phyloP scores from a whole-genome alignment of 2,329 filamentous ascomycete genomes.

The Seiridium cupressi region DNA sequence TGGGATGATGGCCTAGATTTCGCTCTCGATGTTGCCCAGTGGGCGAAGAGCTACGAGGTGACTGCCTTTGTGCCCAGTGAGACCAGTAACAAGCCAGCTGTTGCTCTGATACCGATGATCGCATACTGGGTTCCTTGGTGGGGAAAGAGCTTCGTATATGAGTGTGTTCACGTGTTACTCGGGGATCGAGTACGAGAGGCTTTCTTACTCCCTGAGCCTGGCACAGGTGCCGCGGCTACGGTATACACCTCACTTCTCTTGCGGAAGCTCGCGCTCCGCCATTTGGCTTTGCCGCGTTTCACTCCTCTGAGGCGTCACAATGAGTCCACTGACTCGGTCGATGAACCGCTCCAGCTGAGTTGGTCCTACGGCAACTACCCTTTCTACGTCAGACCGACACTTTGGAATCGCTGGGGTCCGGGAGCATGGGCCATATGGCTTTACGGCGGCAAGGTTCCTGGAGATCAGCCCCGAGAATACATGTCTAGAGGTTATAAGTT shows the following conservation, averaged over 20 bases:
- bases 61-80: conserved; percentile 53
- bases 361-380: conserved; percentile 59
- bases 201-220: conserved; percentile 53
- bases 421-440: conserved; percentile 45
- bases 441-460: conserved; percentile 44
- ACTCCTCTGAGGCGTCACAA: conserved; percentile 36
- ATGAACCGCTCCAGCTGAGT: conserved; percentile 48
- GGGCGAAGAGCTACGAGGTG: conserved; percentile 57
- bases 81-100: conserved; percentile 50
- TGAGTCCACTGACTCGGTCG: conserved; percentile 46
- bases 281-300: conserved; percentile 59
- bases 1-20: conserved; percentile 54
- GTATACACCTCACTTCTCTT: conserved; percentile 46
- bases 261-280: conserved; percentile 55
- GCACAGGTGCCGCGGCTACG: conserved; percentile 31
- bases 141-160: conserved; percentile 43
- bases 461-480: conserved; percentile 35
- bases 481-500: conserved; percentile 51
- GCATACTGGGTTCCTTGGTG: conserved; percentile 50
- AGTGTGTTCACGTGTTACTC: conserved; percentile 59
- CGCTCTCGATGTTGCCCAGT: conserved; percentile 43
- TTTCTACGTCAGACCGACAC: conserved; percentile 60
- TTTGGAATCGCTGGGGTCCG: conserved; percentile 63
- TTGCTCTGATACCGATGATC: conserved; percentile 60
- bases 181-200: conserved; percentile 61